Conservation (phyloP, 2,329 filamentous ascomycete species). For the Leptographium radiaticola region DNA sequence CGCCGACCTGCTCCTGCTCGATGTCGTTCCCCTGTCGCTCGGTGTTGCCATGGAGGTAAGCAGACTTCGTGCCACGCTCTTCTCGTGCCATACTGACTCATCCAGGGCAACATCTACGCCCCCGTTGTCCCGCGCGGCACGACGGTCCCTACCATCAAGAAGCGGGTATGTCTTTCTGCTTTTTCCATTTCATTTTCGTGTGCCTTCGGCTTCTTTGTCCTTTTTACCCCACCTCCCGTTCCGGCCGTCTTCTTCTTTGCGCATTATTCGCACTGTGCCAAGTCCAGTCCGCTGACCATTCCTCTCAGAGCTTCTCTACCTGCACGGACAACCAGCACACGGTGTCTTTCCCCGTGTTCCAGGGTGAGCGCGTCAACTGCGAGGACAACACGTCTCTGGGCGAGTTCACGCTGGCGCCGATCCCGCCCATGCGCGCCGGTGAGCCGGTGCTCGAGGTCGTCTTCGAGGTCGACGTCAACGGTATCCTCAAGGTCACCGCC, state of each 20-base stretch:
- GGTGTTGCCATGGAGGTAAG: conserved; percentile 98
- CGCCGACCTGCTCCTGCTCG: conserved; percentile 83
- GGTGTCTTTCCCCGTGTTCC: conserved; percentile 84
- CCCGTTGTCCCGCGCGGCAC: conserved; percentile 74
- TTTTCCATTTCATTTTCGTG: not conserved
- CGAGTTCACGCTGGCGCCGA: conserved; percentile 90
- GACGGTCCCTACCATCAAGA: conserved; percentile 71
- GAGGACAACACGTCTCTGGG: conserved; percentile 96
- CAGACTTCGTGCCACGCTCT: not conserved
- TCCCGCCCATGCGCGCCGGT: conserved; percentile 79
- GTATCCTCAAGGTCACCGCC: conserved; percentile 98
- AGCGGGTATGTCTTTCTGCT: conserved; percentile 28
- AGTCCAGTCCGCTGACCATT: not conserved
- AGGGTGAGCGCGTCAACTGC: conserved; percentile 96
- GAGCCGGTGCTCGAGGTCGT: conserved; percentile 95
- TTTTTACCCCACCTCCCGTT: no score
- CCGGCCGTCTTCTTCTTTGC: no score
- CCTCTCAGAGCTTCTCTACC: conserved; percentile 67
- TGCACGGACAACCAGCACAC: conserved; percentile 66
- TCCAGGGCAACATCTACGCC: conserved; percentile 96
- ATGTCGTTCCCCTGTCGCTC: conserved; percentile 90
- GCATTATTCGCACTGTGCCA: not conserved
- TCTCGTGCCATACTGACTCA: no score
- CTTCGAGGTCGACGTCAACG: conserved; percentile 99
- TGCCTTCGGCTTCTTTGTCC: no score